Conservation (phyloP, 2,329 filamentous ascomycete genomes). For the Fusarium sp. region DNA sequence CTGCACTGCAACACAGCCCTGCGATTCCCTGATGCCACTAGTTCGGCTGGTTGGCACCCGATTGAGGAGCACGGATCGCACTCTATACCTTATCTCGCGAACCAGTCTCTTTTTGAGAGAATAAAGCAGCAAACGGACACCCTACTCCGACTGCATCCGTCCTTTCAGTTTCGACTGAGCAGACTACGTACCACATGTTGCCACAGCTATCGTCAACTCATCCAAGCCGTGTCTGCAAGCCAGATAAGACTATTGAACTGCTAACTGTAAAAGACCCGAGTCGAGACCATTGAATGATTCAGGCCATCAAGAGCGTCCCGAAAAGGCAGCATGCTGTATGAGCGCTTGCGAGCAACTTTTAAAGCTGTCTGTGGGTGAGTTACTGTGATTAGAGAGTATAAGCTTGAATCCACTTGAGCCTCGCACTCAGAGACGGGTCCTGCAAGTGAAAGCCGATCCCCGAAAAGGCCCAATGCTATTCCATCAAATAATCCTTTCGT, state of each 20-base stretch:
- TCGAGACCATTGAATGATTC: background rate
- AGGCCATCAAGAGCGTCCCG: too few relatives aligned
- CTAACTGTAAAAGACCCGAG: background rate
- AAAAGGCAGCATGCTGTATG: background rate
- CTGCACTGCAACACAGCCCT: constrained; percentile 25
- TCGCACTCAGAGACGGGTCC: too few relatives aligned
- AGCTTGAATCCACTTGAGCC: too few relatives aligned
- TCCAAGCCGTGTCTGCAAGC: background rate
- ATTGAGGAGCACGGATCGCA: constrained; percentile 6
- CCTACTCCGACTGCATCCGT: background rate
- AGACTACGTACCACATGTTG: background rate
- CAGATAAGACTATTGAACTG: constrained; percentile 8
- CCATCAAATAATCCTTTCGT: background rate
- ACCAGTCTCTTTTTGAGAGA: constrained; percentile 1
- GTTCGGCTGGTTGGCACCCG: background rate
- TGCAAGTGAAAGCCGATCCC: too few relatives aligned
- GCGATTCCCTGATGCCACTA: background rate
- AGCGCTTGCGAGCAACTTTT: background rate
- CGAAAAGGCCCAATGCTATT: background rate
- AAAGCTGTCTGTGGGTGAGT: background rate
- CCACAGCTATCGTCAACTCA: background rate
- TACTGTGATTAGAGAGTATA: background rate
- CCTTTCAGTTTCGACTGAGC: background rate
- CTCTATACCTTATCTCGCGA: background rate
- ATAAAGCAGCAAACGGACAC: background rate